Base-by-base conservation (phyloP, 257 asterid genomes). In the Solanum peruvianum region DNA sequence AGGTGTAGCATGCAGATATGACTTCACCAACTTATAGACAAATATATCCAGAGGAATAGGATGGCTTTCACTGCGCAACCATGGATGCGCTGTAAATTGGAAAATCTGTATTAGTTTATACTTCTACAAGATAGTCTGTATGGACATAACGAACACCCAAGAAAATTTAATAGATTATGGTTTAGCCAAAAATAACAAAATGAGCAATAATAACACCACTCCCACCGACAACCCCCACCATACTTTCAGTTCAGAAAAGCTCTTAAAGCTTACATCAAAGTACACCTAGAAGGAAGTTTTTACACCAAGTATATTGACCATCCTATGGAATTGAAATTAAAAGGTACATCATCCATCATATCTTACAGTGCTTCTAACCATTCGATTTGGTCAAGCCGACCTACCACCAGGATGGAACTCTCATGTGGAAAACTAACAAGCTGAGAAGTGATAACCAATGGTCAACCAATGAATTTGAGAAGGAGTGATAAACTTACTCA, bases 1-100 rank as follows among this genome's bases (percentile, higher is more conserved):
- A 58, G 99, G 98, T n/a, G 98, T 90, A 58, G 98, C 98, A 83
- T 94, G 96, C 18, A 95, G 88, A 91, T 95, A 95, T 13, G 93
- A 92, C 92, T 96, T 96, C 66, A 95, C 98, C 88, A 95, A 85
- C 92, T 94, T 96, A 89, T 92, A 96, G 86, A 94, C 92, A 88
- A 96, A 88, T 89, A 96, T 92, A 91, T 96, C 99, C 83, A 96
- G 88, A n/a, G 99, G 98, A 90, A 96, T 89, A 44, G 96, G 97
- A 92, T 93, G 93, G 92, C 89, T 94, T 91, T 94, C 98, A 84
- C 95, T 94, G 88, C 96, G 92, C 92, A 96, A 85, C 99, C 99
- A 96, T 82, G 99, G 99, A 91, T 96, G 99, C 49, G 95, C 99
- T 96, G 98, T 83, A 88, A 81, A 83, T 84, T 66, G 70, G 84